Conservation (phyloP, 768 basidiomycete genomes). For the Astraeus odoratus region DNA sequence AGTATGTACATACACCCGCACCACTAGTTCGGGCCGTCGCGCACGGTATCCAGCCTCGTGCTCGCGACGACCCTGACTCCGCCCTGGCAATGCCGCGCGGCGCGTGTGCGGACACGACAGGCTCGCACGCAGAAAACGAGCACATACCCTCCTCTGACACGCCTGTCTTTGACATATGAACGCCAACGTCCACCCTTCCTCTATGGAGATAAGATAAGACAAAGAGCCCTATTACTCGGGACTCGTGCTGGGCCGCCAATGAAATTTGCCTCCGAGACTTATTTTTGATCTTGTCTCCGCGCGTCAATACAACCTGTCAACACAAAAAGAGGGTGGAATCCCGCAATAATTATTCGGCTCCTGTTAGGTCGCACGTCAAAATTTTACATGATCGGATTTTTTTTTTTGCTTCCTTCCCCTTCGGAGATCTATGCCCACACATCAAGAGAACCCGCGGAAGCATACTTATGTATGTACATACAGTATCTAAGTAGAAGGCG, state of each 20-base stretch:
- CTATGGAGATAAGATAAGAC: slow-evolving; percentile 1
- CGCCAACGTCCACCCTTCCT: no score
- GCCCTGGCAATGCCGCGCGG: background rate
- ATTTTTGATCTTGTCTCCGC: background rate
- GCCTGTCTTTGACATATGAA: no score
- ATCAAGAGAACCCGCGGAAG: background rate
- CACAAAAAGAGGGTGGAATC: background rate
- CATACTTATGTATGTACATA: no score
- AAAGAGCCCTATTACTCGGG: background rate
- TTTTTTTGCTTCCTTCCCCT: no score
- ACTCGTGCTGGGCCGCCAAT: background rate
- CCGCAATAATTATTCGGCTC: no score
- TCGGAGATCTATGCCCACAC: no score
- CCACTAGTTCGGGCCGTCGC: background rate
- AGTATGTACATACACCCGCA: background rate
- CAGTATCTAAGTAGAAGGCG: no score
- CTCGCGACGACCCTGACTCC: background rate
- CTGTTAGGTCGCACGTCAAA: no score
- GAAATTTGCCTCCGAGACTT: background rate
- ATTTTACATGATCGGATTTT: background rate
- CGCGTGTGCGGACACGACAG: background rate
- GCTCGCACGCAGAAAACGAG: background rate
- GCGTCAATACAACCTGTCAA: background rate
- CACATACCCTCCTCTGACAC: background rate
- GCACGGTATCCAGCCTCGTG: background rate